phyloP scores from a whole-genome alignment of 1,284 basidiomycete species.

The Mycosarcoma maydis region DNA sequence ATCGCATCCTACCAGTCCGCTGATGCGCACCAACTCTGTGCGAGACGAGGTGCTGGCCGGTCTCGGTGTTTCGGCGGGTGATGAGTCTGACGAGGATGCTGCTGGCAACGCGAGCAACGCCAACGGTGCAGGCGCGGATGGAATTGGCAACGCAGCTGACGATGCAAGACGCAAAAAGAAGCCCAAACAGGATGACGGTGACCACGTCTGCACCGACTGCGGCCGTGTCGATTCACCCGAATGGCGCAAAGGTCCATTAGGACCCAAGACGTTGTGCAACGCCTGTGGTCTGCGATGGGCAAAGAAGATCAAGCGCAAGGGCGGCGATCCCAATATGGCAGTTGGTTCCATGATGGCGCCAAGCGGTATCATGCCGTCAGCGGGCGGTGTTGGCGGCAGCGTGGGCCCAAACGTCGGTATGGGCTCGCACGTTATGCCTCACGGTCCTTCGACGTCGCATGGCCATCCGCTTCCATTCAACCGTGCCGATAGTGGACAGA shows the following conservation, averaged over 20 bases:
- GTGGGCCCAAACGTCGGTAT: conserved; percentile 25
- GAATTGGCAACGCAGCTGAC: conserved; percentile 13
- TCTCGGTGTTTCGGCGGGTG: conserved; percentile 29
- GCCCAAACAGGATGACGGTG: conserved; percentile 54
- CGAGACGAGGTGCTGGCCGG: conserved; percentile 36
- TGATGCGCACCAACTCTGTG: conserved; percentile 35
- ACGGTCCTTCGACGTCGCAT: conserved; percentile 17
- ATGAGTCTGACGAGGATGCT: conserved; percentile 44
- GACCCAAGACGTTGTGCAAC: conserved; percentile 62
- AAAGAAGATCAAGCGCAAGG: conserved; percentile 63
- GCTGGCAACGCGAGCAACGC: conserved; percentile 10
- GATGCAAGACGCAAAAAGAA: conserved; percentile 53
- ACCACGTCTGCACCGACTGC: conserved; percentile 64
- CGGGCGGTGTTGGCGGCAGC: conserved; percentile 10
- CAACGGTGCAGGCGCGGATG: conserved; percentile 11
- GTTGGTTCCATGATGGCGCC: conserved; percentile 31
- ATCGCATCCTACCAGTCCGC: conserved; percentile 42
- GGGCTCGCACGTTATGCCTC: conserved; percentile 32
- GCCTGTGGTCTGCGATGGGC: conserved; percentile 65
- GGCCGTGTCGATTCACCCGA: conserved; percentile 64
- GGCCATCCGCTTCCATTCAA: conserved; percentile 42
- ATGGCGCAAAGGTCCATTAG: conserved; percentile 64
- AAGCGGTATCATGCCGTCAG: conserved; percentile 21
- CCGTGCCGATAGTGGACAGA: conserved; percentile 32
- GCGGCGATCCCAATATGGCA: conserved; percentile 50